Base-by-base conservation (phyloP, 192 early-diverging fungal species). In the Entomortierella parvispora region DNA sequence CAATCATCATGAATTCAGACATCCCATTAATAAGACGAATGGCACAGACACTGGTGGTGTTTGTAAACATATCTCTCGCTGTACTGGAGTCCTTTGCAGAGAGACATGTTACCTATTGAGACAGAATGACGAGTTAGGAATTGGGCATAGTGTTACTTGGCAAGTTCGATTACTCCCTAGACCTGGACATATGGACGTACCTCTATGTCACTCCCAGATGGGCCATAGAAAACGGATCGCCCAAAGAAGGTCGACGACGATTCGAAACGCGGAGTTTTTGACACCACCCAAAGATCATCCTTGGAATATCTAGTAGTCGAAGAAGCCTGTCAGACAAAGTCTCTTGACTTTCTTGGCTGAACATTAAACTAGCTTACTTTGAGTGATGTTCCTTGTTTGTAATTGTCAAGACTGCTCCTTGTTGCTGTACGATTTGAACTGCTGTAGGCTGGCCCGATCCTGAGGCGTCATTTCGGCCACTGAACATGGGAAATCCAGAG, bases 1-100 rank as follows among this genome's bases (percentile, higher is more conserved):
- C 81, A 22, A 85, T 49, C 86, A 85, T 84, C 82, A 87, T 82
- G 26, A 87, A 85, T 45, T 87, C 86, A 5, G 78, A 65, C 54
- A 69, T 79, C n/a, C 71, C 80, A 20, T 82, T 69, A 25, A 87
- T 61, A 2, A 82, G 70, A 9, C 83, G 70, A 15, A 87, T 55
- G 0, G 78, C 82, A 55, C 72, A 83, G 0, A 85, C 61, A 12
- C 33, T 43, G 11, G 43, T 70, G 0, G 32, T 26, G 12, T 57
- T 58, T 18, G 44, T 32, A 4, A 74, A 47, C 12, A 83, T 51
- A 4, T 67, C 60, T 17, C 55, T 48, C 1, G 81, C 81, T 2
- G 67, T 63, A 55, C 62, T 79, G 0, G 66, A 72, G 42, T 87
- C 83, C 11, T 71, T 70, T 10, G 79, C 42, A 3, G 81, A 69